Conservation (phyloP, 805 yeast genomes). For the Zygosaccharomyces lentus region DNA sequence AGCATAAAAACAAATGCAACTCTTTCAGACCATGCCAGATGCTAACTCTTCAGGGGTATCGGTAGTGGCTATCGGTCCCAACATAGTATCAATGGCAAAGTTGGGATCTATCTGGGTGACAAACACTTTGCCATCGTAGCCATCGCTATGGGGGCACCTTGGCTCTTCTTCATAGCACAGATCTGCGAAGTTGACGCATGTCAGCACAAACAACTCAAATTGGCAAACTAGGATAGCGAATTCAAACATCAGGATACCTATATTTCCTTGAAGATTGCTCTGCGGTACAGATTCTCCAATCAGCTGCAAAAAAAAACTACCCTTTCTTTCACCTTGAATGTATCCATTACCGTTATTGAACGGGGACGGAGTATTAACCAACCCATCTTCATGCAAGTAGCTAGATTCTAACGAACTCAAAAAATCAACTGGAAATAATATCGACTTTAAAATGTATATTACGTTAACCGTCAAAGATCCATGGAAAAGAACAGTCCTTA, state of each 20-base stretch:
- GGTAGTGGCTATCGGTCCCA: neutral
- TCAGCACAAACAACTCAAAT: constrained; percentile 23
- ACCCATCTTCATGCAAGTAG: constrained; percentile 20
- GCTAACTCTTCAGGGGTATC: neutral
- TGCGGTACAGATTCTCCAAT: constrained; percentile 45
- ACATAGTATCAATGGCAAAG: constrained; percentile 24
- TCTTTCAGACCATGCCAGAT: constrained; percentile 1
- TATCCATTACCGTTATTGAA: constrained; percentile 25
- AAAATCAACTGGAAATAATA: constrained; percentile 36
- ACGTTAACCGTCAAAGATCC: constrained; percentile 25
- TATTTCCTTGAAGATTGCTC: constrained; percentile 34
- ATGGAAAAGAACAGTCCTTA: constrained; percentile 25
- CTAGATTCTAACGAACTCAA: constrained; percentile 32
- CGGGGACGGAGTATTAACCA: constrained; percentile 32
- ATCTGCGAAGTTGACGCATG: constrained; percentile 29
- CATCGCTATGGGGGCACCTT: constrained; percentile 35
- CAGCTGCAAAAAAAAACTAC: constrained; percentile 40
- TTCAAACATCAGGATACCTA: constrained; percentile 28
- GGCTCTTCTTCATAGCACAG: constrained; percentile 16
- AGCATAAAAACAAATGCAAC: neutral
- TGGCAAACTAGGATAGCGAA: constrained; percentile 28
- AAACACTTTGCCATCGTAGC: constrained; percentile 42
- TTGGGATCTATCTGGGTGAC: constrained; percentile 38
- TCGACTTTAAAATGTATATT: constrained; percentile 16
- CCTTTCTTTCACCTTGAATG: constrained; percentile 32